Base-by-base conservation (phyloP, 495 filamentous ascomycete species). In the Penicillium psychrofluorescens region DNA sequence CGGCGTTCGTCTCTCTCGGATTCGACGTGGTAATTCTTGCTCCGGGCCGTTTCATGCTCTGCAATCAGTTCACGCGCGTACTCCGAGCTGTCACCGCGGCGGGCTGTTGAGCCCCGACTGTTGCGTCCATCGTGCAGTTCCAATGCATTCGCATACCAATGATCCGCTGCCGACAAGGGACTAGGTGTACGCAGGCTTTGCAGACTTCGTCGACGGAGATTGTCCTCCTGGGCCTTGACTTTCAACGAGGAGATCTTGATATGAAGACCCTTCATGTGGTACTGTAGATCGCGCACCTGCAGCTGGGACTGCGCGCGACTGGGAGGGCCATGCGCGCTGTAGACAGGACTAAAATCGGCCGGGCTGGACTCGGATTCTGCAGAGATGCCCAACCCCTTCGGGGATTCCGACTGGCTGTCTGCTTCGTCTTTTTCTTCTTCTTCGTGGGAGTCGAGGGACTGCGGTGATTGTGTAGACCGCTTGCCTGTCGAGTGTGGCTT, bases 231-330 rank as follows among this genome's bases (percentile, higher is more conserved):
- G 6, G 85, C 84, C 58, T 90, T 85, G 50, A 90, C 79, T 46
- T 90, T 81, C 29, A 98, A 65, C 9, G 74, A 84, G 4, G 90
- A 95, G 14, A 98, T 87, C 51, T 89, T 87, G 40, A 91, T 92
- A 54, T 91, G 89, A 16, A 98, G 70, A 50, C 90, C 90, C 51
- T 90, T 83, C 85, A 97, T 92, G 67, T 98, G 90, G 49, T 90
- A 85, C 41, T 86, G 85, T 11, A 97, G 71, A 56, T 88, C 86
- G 16, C 85, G 78, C 64, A 95, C 88, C 54, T 90, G 86, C 22
- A 77, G 69, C 29, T 81, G 77, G 9, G 67, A 71, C 41, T 73
- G 70, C 2, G 70, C 62, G 9, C 70, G 67, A 29, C 67, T 67
- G 16, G 63, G 65, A 2, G 65, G 66, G 15, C 62, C 62, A 31